Evolutionary conservation across 805 yeast species (phyloP).

Genomic region (Priceomyces castillae): DNA sequence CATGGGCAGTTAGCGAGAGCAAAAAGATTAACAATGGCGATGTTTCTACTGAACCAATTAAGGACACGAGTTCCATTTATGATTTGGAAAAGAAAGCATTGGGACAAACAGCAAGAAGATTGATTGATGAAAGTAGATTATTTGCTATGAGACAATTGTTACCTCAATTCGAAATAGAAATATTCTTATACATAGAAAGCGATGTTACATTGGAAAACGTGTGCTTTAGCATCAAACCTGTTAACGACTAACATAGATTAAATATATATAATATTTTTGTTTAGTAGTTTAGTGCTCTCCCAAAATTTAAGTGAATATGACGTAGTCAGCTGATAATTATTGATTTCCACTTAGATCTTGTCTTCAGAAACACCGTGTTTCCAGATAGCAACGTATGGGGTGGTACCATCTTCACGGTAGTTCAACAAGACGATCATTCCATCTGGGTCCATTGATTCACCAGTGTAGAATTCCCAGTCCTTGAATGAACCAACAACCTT

Average conservation of each 20-base stretch:
- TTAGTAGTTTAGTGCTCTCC: not conserved
- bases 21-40: slow-evolving; percentile 31
- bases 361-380: slow-evolving; percentile 92
- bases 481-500: slow-evolving; percentile 92
- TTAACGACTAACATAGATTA: not conserved
- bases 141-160: slow-evolving; percentile 38
- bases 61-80: not conserved
- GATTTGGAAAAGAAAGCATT: slow-evolving; percentile 49
- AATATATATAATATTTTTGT: not conserved
- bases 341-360: slow-evolving; percentile 81
- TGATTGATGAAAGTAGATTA: slow-evolving; percentile 72
- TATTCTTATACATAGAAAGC: slow-evolving; percentile 57
- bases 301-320: not conserved
- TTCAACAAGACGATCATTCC: slow-evolving; percentile 96
- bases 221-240: slow-evolving; percentile 37
- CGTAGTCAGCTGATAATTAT: no score
- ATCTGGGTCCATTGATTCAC: slow-evolving; percentile 99
- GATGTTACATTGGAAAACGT: slow-evolving; percentile 71
- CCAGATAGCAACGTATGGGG: slow-evolving; percentile 98
- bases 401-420: slow-evolving; percentile 99
- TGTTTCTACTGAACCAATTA: no score
- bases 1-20: slow-evolving; percentile 86
- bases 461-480: slow-evolving; percentile 99
- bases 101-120: slow-evolving; percentile 68
- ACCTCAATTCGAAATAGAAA: slow-evolving; percentile 41